Percentiles rank a stretch among this genome's conserved stretches.
These are phyloP conservation scores for Canavalia gladiata DNA, from an alignment of 306 rosid genomes.

Conservation along the genomic window DNA sequence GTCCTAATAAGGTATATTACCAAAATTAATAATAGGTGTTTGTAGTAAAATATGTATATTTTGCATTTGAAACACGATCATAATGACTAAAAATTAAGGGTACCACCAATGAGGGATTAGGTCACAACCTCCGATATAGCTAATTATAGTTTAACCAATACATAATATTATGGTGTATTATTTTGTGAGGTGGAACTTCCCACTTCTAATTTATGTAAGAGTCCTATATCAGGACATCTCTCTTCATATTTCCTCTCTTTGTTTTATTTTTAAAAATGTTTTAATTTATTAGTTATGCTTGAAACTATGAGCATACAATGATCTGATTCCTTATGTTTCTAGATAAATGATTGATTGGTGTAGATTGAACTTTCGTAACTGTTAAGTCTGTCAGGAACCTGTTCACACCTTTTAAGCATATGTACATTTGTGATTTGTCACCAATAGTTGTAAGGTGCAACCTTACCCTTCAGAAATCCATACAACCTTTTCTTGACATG, in stretches of 20 bases:
- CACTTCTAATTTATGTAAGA: too few relatives aligned
- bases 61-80: too few relatives aligned
- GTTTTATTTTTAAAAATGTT: too few relatives aligned
- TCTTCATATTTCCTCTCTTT: too few relatives aligned
- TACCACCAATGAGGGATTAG: too few relatives aligned
- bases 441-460: constrained; percentile 29
- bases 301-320: constrained; percentile 14
- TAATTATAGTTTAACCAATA: too few relatives aligned
- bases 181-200: too few relatives aligned
- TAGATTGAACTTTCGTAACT: constrained; percentile 25
- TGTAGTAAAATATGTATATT: too few relatives aligned
- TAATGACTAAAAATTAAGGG: too few relatives aligned
- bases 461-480: constrained; percentile 16
- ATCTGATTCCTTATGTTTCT: background rate
- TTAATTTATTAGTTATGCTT: background rate
- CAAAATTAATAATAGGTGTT: background rate
- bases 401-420: constrained; percentile 37
- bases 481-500: constrained; percentile 43
- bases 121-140: too few relatives aligned
- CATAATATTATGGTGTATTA: too few relatives aligned
- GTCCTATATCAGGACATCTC: too few relatives aligned
- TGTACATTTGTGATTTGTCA: constrained; percentile 9
- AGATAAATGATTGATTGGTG: constrained; percentile 11
- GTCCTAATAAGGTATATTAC: background rate
- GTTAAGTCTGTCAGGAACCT: constrained; percentile 12